Conservation (phyloP, 2,329 filamentous ascomycete species). For the Phyllosticta citrichinensis region DNA sequence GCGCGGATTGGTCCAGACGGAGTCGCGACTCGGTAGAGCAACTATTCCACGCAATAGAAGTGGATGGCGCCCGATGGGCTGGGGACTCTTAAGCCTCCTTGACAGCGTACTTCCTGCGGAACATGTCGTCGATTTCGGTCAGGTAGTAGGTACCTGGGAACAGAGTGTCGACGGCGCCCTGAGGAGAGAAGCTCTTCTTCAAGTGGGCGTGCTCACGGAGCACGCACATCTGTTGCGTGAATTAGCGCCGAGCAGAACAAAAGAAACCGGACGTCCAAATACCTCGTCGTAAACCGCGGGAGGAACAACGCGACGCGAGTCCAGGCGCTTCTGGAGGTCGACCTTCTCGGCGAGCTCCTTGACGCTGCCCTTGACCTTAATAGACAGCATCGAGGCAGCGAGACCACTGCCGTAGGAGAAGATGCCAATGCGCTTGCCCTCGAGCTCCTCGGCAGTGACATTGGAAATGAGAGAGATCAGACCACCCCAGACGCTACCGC, state of each 20-base stretch:
- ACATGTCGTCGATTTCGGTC: conserved; percentile 41
- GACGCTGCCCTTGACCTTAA: conserved; percentile 37
- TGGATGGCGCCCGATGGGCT: background rate
- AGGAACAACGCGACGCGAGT: conserved; percentile 34
- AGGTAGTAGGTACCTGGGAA: conserved; percentile 43
- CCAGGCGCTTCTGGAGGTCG: conserved; percentile 37
- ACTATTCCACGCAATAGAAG: background rate
- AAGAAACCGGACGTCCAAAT: conserved; percentile 2
- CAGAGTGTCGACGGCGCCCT: conserved; percentile 34
- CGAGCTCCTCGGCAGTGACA: conserved; percentile 33
- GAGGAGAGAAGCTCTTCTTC: conserved; percentile 39
- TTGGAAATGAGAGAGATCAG: conserved; percentile 39
- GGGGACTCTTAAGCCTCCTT: conserved; percentile 31
- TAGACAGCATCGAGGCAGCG: conserved; percentile 41
- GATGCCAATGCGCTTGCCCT: conserved; percentile 41
- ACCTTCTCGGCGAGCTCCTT: conserved; percentile 38
- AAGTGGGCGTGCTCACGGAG: conserved; percentile 41
- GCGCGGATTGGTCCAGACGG: background rate
- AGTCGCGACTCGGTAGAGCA: background rate
- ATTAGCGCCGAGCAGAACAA: conserved; percentile 16
- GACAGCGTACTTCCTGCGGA: conserved; percentile 40
- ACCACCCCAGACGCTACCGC: conserved; percentile 41
- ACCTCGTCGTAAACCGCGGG: conserved; percentile 41
- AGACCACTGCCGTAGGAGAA: conserved; percentile 46
- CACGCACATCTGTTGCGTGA: conserved; percentile 36